A percentile compares a stretch with the other conserved stretches of the same genome.
Conservation (phyloP, 495 filamentous ascomycete genomes). For the Penicillium manginii region DNA sequence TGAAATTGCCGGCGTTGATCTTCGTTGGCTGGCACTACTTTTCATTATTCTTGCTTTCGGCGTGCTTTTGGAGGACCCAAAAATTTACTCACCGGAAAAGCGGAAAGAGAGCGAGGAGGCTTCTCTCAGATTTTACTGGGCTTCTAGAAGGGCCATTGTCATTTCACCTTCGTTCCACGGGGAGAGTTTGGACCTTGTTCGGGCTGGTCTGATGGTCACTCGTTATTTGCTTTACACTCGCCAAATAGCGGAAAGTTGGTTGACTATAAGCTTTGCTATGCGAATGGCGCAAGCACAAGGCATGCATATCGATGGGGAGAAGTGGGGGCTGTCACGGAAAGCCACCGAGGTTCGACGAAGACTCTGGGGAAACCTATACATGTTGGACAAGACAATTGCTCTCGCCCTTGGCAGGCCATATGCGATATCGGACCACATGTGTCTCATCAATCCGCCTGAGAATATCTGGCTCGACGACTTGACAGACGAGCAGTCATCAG, state of each 20-base stretch:
- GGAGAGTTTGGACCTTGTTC: conserved; percentile 22
- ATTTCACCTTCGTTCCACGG: conserved; percentile 24
- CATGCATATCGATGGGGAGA: conserved; percentile 25
- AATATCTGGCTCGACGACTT: conserved; percentile 21
- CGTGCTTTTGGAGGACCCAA: conserved; percentile 15
- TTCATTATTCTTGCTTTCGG: conserved; percentile 22
- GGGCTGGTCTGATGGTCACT: conserved; percentile 22
- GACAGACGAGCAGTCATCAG: conserved; percentile 17
- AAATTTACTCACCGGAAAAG: conserved; percentile 16
- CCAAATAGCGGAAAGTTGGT: conserved; percentile 21
- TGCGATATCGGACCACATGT: conserved; percentile 24
- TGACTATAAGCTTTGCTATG: conserved; percentile 23
- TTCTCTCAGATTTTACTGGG: conserved; percentile 23
- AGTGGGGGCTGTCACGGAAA: conserved; percentile 19
- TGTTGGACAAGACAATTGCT: conserved; percentile 22
- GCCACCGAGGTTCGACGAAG: conserved; percentile 17
- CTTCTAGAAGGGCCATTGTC: conserved; percentile 20
- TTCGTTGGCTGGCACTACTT: conserved; percentile 20
- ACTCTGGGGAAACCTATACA: conserved; percentile 20
- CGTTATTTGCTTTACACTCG: conserved; percentile 21
- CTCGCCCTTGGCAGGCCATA: conserved; percentile 23
- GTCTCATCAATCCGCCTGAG: conserved; percentile 19
- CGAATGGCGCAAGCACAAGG: conserved; percentile 24
- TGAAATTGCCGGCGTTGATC: conserved; percentile 20
- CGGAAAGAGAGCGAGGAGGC: conserved; percentile 23